These are phyloP conservation scores for Penicillium italicum DNA, from an alignment of 2,329 filamentous ascomycete species.

Conservation along the genomic window DNA sequence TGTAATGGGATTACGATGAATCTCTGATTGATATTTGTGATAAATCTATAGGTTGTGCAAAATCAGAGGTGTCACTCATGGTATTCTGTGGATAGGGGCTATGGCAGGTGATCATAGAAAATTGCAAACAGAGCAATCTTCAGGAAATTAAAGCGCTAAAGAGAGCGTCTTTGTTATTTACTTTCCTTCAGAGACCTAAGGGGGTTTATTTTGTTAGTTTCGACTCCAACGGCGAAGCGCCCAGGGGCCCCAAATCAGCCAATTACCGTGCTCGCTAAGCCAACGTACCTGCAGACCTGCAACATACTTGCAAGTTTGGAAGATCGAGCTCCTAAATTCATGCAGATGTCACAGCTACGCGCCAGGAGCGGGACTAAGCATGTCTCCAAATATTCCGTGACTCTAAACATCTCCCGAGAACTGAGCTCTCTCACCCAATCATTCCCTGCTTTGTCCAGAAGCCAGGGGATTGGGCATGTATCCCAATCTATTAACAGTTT, in stretches of 20 bases:
- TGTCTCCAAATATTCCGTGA: constrained; percentile 17
- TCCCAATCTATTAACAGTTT: constrained; percentile 8
- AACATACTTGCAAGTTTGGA: constrained; percentile 3
- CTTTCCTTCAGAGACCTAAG: neutral
- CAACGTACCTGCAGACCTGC: constrained; percentile 11
- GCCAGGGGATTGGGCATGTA: neutral
- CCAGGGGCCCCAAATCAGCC: constrained; percentile 5
- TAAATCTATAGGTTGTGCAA: neutral
- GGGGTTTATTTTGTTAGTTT: neutral
- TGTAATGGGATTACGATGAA: no score
- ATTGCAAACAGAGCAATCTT: neutral
- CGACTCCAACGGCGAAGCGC: constrained; percentile 11
- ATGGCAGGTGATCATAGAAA: neutral
- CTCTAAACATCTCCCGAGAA: constrained; percentile 5
- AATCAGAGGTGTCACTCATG: neutral
- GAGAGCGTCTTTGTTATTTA: neutral
- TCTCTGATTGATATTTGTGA: no score
- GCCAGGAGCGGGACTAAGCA: constrained; percentile 16
- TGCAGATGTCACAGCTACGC: constrained; percentile 12
- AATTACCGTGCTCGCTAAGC: constrained; percentile 9
- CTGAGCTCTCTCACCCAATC: constrained; percentile 16
- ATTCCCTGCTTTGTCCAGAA: constrained; percentile 7
- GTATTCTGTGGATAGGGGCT: neutral
- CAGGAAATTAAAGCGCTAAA: constrained; percentile 1
- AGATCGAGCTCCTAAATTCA: neutral